Percentiles rank a stretch among this genome's conserved stretches.
These are phyloP conservation scores for Naganishia cerealis DNA, from an alignment of 1,284 basidiomycete genomes.

Conservation along the genomic window DNA sequence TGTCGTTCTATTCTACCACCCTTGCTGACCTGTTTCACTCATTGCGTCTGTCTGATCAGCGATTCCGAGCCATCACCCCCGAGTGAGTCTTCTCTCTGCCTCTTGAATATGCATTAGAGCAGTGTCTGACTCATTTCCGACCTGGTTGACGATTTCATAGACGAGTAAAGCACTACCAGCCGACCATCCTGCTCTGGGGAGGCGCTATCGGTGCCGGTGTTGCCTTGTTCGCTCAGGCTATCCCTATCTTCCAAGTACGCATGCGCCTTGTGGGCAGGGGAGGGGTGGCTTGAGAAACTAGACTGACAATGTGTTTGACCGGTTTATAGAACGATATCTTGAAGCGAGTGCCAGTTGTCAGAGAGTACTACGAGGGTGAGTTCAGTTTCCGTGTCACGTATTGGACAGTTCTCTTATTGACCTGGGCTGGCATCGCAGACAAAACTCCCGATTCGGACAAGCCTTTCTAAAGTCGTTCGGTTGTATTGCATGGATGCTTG, in stretches of 20 bases:
- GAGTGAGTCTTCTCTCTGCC: not conserved
- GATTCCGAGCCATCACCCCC: constrained; percentile 27
- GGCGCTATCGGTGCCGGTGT: constrained; percentile 23
- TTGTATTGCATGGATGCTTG: constrained; percentile 9
- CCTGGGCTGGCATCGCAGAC: not conserved
- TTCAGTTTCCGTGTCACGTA: not conserved
- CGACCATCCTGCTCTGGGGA: constrained; percentile 22
- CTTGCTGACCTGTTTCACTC: not conserved
- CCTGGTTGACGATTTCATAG: not conserved
- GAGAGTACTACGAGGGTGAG: constrained; percentile 23
- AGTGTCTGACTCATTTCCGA: not conserved
- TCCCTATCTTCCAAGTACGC: constrained; percentile 26
- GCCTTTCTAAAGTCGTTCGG: constrained; percentile 20
- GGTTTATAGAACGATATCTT: constrained; percentile 24
- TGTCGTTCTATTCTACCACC: not conserved
- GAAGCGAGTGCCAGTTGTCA: constrained; percentile 19
- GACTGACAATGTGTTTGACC: not conserved
- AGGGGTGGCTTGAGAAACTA: not conserved
- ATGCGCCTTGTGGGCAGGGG: not conserved
- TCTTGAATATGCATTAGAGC: not conserved
- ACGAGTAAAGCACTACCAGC: constrained; percentile 26
- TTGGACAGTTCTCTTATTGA: not conserved
- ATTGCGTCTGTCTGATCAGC: not conserved
- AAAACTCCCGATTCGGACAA: constrained; percentile 25
- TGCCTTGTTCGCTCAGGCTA: constrained; percentile 25